Evolutionary conservation across 768 basidiomycete genomes (phyloP), one percentile per base, ranked within the genome.

Genomic region (Xerocomus spinulosus): DNA sequence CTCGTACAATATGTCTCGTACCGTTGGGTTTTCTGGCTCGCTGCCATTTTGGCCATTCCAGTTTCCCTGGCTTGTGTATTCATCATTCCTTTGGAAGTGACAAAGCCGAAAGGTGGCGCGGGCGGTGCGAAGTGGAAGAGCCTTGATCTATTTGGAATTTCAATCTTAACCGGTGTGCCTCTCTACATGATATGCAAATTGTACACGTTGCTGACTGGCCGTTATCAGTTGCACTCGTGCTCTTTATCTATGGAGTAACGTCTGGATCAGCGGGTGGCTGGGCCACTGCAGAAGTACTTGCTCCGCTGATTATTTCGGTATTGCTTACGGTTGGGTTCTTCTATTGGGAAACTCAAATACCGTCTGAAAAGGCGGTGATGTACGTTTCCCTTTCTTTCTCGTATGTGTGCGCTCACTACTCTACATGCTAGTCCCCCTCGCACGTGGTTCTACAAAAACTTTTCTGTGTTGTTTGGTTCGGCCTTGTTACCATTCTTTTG

Each of bases 11-110:
- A 61, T 26, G 62, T 63, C 2, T 69, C 72, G 10, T 80, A 73
- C 65, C 68, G 59, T 23, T 79, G 78, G 78, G 68, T 79, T 17
- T 80, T 81, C 57, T 78, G 73, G 58, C 69, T 74, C 49, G 61
- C 69, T 28, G 69, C 73, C 3, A 68, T 77, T 30, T 46, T 78
- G 29, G 57, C 68, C 32, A 43, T 68, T 6, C 55, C 65, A 14
- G 61, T 73, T 12, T 61, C 69, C 29, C 14, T 68, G 15, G 43
- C 56, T 2, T 60, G 67, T 39, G n/a, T 67, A 15, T 53, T 72
- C 28, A 46, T 72, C 42, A 64, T 75, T 6, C 74, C 75, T 0
- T 29, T 54, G 20, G 58, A 59, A 20, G 17, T 52, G 3, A 26
- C 35, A 15, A 42, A 48, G 24, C 9, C 52, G 35, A 26, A 34